Conservation (phyloP, 1,139 yeast species). For the Sugiyamaella japonica region DNA sequence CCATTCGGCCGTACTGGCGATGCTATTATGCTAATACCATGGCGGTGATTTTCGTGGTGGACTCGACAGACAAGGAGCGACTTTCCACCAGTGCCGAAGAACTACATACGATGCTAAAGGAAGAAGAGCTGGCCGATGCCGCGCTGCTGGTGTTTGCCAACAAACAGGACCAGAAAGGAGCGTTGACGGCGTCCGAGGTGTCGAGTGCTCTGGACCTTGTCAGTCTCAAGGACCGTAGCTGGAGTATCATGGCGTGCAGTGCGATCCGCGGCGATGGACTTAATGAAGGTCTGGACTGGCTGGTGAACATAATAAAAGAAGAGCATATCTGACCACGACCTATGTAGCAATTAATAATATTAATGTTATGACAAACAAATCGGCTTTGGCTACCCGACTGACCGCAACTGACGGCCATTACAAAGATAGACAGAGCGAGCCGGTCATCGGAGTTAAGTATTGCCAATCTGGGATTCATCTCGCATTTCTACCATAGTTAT, state of each 20-base stretch:
- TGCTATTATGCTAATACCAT: slow-evolving; percentile 96
- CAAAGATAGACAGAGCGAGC: no score
- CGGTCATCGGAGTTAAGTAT: not conserved
- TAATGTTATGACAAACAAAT: no score
- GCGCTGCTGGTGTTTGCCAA: slow-evolving; percentile 94
- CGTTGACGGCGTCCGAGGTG: slow-evolving; percentile 92
- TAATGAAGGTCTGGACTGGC: slow-evolving; percentile 95
- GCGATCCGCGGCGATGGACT: slow-evolving; percentile 96
- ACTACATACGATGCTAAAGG: slow-evolving; percentile 85
- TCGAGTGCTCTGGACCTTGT: slow-evolving; percentile 83
- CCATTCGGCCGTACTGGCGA: slow-evolving; percentile 97
- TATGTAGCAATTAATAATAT: not conserved
- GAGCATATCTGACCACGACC: slow-evolving; percentile 42
- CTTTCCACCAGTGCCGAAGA: slow-evolving; percentile 86
- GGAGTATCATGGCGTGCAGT: slow-evolving; percentile 97
- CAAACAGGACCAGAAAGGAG: slow-evolving; percentile 96
- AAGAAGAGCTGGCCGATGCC: slow-evolving; percentile 86
- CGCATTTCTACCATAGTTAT: not conserved
- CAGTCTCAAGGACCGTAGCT: slow-evolving; percentile 89
- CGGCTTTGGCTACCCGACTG: no score
- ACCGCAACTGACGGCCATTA: no score
- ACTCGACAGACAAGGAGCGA: slow-evolving; percentile 94
- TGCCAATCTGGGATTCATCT: not conserved
- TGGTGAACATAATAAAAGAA: slow-evolving; percentile 93
- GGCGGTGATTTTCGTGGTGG: slow-evolving; percentile 94